phyloP scores from a whole-genome alignment of 192 early-diverging fungal genomes.

The Coemansia sp. region DNA sequence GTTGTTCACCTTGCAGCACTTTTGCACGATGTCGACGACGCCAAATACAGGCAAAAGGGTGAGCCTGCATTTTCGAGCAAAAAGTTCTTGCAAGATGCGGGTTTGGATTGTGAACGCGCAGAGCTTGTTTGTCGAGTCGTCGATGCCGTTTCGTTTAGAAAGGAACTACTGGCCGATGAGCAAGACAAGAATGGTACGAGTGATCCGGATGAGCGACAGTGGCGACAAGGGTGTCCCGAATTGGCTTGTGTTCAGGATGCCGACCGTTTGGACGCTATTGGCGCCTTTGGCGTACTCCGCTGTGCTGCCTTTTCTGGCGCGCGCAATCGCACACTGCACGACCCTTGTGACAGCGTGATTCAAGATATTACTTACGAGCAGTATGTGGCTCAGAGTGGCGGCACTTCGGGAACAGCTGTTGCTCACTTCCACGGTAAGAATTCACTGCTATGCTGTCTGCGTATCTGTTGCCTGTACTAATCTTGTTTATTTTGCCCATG shows the following conservation, averaged over 20 bases:
- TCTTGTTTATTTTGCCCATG: not conserved
- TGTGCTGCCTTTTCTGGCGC: conserved; percentile 73
- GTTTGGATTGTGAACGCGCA: conserved; percentile 52
- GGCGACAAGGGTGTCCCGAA: conserved; percentile 63
- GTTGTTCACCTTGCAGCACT: conserved; percentile 70
- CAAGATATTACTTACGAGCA: conserved; percentile 65
- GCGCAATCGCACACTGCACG: conserved; percentile 64
- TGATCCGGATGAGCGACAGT: conserved; percentile 43
- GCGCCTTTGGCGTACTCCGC: conserved; percentile 74
- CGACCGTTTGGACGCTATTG: conserved; percentile 74
- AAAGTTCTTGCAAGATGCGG: conserved; percentile 57
- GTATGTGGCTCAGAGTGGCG: conserved; percentile 59
- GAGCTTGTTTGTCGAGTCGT: conserved; percentile 61
- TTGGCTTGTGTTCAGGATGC: conserved; percentile 75
- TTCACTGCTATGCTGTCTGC: not conserved
- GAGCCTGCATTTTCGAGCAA: conserved; percentile 53
- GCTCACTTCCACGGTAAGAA: conserved; percentile 68
- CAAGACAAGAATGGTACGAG: conserved; percentile 26
- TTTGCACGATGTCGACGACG: conserved; percentile 73
- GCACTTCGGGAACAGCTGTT: conserved; percentile 61
- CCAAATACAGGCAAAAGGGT: conserved; percentile 62
- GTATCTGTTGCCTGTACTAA: not conserved
- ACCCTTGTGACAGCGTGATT: conserved; percentile 56
- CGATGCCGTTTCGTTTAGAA: conserved; percentile 67
- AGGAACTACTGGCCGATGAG: conserved; percentile 64